Evolutionary conservation across 2,329 filamentous ascomycete genomes (phyloP).

Genomic region (Acephala macrosclerotiorum): DNA sequence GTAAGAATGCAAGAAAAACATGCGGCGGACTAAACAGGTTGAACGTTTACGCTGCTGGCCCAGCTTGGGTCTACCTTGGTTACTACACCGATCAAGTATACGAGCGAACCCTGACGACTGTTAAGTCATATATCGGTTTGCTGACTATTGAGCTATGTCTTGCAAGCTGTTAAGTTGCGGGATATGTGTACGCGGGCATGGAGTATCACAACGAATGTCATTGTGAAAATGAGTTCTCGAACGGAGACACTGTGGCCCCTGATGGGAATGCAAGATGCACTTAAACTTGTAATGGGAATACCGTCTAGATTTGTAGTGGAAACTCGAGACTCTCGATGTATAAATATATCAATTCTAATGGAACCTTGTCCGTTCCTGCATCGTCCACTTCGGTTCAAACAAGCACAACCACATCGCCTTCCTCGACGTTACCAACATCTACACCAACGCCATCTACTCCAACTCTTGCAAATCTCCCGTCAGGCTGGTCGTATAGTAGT

Average conservation of each 20-base stretch:
- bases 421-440: neutral
- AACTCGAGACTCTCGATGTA: conserved; percentile 19
- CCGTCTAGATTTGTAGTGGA: conserved; percentile 36
- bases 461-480: conserved; percentile 2
- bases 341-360: conserved; percentile 11
- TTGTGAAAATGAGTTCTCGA: conserved; percentile 10
- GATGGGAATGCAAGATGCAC: conserved; percentile 29
- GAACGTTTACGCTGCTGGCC: neutral
- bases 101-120: neutral
- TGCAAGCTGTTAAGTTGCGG: neutral
- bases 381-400: neutral
- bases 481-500: conserved; percentile 25
- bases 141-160: conserved; percentile 2
- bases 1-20: neutral
- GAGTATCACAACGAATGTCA: conserved; percentile 1
- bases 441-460: conserved; percentile 34
- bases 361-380: neutral
- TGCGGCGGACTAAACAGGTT: neutral
- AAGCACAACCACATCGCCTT: neutral
- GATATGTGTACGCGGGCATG: neutral
- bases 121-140: neutral
- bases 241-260: conserved; percentile 13
- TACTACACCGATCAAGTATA: conserved; percentile 4
- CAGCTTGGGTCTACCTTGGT: neutral
- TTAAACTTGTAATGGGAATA: conserved; percentile 31